phyloP scores from a whole-genome alignment of 306 rosid genomes.

The Glycine latifolia region DNA sequence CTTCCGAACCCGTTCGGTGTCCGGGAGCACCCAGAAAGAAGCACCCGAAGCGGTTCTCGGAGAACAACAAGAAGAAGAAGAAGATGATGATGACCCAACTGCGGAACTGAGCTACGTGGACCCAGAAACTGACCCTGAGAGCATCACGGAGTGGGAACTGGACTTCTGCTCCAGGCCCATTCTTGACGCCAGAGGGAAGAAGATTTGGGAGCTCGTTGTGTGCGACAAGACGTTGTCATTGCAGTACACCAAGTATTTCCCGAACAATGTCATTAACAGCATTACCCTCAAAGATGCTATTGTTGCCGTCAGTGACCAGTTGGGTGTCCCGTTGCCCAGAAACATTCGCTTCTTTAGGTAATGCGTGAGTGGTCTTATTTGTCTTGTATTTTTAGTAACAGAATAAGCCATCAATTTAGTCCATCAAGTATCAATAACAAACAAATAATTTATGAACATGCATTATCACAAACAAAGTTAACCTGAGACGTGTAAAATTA shows the following conservation, averaged over 20 bases:
- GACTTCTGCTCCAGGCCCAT: conserved; percentile 98
- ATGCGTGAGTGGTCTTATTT: neutral
- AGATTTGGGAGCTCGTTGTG: conserved; percentile 92
- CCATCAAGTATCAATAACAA: no score
- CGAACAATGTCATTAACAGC: conserved; percentile 92
- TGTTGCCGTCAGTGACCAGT: conserved; percentile 61
- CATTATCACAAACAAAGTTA: no score
- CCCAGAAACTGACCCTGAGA: conserved; percentile 67
- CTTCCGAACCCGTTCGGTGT: conserved; percentile 60
- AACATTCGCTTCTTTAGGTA: conserved; percentile 94
- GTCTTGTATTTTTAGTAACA: no score
- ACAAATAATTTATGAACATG: no score
- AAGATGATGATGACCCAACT: conserved; percentile 72
- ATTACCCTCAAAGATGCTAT: conserved; percentile 85
- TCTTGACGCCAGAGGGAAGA: conserved; percentile 88
- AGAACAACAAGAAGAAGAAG: conserved; percentile 7
- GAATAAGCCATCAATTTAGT: no score
- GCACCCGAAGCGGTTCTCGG: conserved; percentile 38
- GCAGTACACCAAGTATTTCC: conserved; percentile 89
- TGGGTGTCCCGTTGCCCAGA: conserved; percentile 75
- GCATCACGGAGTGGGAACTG: conserved; percentile 83
- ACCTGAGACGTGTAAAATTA: no score
- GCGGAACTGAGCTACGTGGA: conserved; percentile 76
- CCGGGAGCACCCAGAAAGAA: conserved; percentile 63
- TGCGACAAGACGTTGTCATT: conserved; percentile 85